Evolutionary conservation across 2,329 filamentous ascomycete species (phyloP), one percentile per base, ranked within the genome.

Genomic region (Delphinella strobiligena): DNA sequence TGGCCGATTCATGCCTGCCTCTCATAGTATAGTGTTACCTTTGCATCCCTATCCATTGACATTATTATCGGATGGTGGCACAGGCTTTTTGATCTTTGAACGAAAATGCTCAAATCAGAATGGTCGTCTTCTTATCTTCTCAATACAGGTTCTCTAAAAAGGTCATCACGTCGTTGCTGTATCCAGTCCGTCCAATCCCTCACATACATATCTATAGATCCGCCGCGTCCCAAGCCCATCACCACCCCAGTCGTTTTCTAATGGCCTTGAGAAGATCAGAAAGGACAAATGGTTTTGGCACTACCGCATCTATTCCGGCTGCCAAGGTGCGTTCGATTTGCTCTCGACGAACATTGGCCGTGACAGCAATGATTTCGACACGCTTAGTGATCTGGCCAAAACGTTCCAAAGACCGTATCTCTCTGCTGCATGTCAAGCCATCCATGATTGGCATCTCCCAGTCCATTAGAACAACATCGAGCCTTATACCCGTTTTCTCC

Each of bases 271-370:
- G 38, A 40, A 60, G 36, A 40, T 59, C 57, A 8, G 51, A 48
- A n/a, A 60, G 53, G 4, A 53, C 34, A 37, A 54, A 58, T 7
- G 57, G 57, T 44, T 60, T 60, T 9, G 55, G 54, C 8, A 60
- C 49, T 2, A 57, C 54, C 17, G 48, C 48, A 31, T 49, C 47
- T 34, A 44, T 49, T 5, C 45, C 47, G 2, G 39, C 30, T 8
- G 35, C 32, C 17, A 47, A 19, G 5, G 48, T 39, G 3, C 34
- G 31, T 8, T 37, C 39, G n/a, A 56, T 40, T 27, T 49, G 43
- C 22, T 47, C 52, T 15, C 43, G 45, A 10, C 53, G 40, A 8
- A 49, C 52, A 34, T 54, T 55, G 5, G 53, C 53, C 27, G 53
- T 54, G 11, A 55, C 51, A 5, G 53, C 52, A 27, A 55, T 51